Evolutionary conservation across 2,329 filamentous ascomycete species (phyloP).

Genomic region (Shiraia sp.): DNA sequence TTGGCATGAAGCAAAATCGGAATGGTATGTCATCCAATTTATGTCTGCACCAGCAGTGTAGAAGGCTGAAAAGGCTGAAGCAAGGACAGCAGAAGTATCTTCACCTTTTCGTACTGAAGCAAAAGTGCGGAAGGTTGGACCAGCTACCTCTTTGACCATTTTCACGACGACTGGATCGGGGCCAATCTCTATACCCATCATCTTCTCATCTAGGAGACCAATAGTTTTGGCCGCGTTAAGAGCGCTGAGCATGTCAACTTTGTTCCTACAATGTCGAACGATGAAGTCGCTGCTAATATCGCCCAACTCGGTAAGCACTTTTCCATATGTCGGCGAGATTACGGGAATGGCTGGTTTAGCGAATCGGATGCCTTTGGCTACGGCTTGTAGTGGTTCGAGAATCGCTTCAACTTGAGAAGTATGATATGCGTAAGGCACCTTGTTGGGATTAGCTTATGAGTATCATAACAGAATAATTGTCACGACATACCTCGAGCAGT

Average conservation of each 20-base stretch:
- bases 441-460: neutral
- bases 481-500: constrained; percentile 4
- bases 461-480: too few relatives aligned
- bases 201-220: constrained; percentile 10
- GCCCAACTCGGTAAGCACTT: constrained; percentile 44
- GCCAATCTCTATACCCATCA: constrained; percentile 23
- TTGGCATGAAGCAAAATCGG: constrained; percentile 34
- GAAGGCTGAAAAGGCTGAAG: constrained; percentile 51
- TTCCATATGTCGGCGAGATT: constrained; percentile 50
- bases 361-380: constrained; percentile 23
- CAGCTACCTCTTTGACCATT: constrained; percentile 23
- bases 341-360: constrained; percentile 37
- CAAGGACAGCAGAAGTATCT: neutral
- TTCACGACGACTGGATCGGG: constrained; percentile 7
- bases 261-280: constrained; percentile 42
- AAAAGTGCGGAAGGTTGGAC: constrained; percentile 13
- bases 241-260: constrained; percentile 50
- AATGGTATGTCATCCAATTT: constrained; percentile 62
- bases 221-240: constrained; percentile 37
- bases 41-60: constrained; percentile 60
- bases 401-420: constrained; percentile 46
- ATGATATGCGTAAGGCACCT: constrained; percentile 24
- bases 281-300: constrained; percentile 27
- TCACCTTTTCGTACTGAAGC: constrained; percentile 4
- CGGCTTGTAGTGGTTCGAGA: constrained; percentile 43